Evolutionary conservation across 495 filamentous ascomycete species (phyloP).

Genomic region (Lasiosphaeriaceae sp.): DNA sequence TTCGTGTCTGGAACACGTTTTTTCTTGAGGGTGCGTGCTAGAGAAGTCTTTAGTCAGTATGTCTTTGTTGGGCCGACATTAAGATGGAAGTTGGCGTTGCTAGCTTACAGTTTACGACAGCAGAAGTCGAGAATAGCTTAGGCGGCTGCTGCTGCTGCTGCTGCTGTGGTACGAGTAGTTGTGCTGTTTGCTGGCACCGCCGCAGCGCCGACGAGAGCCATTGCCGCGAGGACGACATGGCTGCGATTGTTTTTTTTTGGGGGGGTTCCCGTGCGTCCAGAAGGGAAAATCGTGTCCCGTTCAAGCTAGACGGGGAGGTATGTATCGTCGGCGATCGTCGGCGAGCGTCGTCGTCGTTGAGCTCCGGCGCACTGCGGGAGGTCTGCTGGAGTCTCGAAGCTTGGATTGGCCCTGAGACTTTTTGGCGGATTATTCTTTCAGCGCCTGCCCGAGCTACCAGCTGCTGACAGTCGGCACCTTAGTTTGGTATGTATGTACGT

Average conservation of each 20-base stretch:
- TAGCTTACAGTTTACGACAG: too few relatives aligned
- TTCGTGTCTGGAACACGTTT: too few relatives aligned
- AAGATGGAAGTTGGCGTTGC: too few relatives aligned
- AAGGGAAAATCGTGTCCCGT: neutral
- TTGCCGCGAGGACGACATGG: constrained; percentile 6
- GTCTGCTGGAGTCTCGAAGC: neutral
- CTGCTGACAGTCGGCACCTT: neutral
- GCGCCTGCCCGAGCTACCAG: neutral
- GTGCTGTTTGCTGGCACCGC: constrained; percentile 5
- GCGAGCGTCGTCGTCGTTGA: neutral
- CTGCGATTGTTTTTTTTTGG: neutral
- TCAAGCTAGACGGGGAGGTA: neutral
- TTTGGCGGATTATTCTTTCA: constrained; percentile 7
- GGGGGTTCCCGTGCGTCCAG: too few relatives aligned
- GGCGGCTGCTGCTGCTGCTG: neutral
- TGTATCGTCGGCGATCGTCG: neutral
- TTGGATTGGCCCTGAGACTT: constrained; percentile 2
- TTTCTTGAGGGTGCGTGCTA: too few relatives aligned
- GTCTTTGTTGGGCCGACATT: too few relatives aligned
- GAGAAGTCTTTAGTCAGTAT: too few relatives aligned
- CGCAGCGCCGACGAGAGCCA: constrained; percentile 12
- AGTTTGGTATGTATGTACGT: too few relatives aligned
- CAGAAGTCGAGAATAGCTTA: neutral
- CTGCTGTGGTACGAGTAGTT: neutral
- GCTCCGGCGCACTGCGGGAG: neutral